phyloP scores from a whole-genome alignment of 2,329 filamentous ascomycete species.

The Trichothecium sympodiale region DNA sequence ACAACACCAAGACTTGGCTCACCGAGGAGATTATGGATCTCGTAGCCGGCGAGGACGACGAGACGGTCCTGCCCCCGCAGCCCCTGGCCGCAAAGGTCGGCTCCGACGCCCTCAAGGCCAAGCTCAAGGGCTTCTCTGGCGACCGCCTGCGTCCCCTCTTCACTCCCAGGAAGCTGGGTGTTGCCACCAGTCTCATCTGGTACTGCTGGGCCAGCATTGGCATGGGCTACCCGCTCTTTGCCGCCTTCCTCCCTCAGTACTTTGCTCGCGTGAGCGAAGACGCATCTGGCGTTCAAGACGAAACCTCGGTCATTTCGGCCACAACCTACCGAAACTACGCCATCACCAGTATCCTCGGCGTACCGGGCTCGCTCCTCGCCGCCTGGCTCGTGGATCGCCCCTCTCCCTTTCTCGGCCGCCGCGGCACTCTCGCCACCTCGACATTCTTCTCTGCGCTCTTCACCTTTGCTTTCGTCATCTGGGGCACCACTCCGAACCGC shows the following conservation, averaged over 20 bases:
- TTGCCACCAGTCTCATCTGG: conserved; percentile 51
- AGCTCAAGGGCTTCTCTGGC: conserved; percentile 54
- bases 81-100: neutral
- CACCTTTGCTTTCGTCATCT: conserved; percentile 54
- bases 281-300: conserved; percentile 13
- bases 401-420: conserved; percentile 54
- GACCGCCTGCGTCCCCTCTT: conserved; percentile 59
- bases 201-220: conserved; percentile 76
- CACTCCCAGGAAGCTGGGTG: conserved; percentile 36
- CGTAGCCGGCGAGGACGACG: conserved; percentile 34
- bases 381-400: conserved; percentile 59
- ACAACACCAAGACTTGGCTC: conserved; percentile 61
- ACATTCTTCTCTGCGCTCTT: conserved; percentile 58
- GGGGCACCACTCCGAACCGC: conserved; percentile 41
- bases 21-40: conserved; percentile 57
- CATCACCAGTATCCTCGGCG: conserved; percentile 65
- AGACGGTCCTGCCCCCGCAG: conserved; percentile 9
- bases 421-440: conserved; percentile 58
- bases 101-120: conserved; percentile 38
- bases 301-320: conserved; percentile 26
- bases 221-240: conserved; percentile 81
- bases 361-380: conserved; percentile 66
- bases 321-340: conserved; percentile 69
- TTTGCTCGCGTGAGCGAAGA: conserved; percentile 46
- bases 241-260: conserved; percentile 83